These are phyloP conservation scores for Aspergillus sclerotiicarbonarius DNA, from an alignment of 495 filamentous ascomycete species.

Conservation along the genomic window DNA sequence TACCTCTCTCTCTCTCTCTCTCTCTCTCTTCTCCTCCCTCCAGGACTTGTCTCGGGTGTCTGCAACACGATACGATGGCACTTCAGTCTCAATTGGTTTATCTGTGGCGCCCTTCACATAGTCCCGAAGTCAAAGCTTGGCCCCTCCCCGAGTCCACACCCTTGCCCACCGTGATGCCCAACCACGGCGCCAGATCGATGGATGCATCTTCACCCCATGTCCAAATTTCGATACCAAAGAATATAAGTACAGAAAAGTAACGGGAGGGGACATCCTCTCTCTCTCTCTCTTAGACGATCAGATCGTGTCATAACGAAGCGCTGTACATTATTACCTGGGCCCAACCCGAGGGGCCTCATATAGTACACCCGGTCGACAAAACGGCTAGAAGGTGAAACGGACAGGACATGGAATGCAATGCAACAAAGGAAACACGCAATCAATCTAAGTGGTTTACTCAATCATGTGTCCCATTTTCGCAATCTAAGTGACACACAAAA, in stretches of 20 bases:
- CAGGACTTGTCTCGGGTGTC: not conserved
- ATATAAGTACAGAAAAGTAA: not conserved
- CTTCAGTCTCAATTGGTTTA: not conserved
- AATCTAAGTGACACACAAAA: constrained; percentile 38
- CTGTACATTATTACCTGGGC: not conserved
- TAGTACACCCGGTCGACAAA: constrained; percentile 1
- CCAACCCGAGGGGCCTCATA: not conserved
- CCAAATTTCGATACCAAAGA: not conserved
- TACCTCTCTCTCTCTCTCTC: not conserved
- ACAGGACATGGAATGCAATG: constrained; percentile 7
- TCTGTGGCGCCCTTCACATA: not conserved
- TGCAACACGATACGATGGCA: not conserved
- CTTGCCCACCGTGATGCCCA: not conserved
- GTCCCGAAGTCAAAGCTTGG: not conserved
- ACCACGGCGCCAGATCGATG: not conserved
- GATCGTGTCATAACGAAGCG: not conserved
- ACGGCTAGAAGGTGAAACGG: constrained; percentile 5
- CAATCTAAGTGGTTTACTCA: constrained; percentile 28
- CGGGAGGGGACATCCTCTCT: not conserved
- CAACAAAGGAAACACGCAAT: constrained; percentile 5
- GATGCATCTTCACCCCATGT: not conserved
- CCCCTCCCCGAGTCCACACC: not conserved
- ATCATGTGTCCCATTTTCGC: constrained; percentile 74
- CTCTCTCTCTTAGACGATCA: not conserved
- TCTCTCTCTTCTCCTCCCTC: not conserved